Conservation (phyloP, 2,329 filamentous ascomycete genomes). For the Alternaria infectoria region DNA sequence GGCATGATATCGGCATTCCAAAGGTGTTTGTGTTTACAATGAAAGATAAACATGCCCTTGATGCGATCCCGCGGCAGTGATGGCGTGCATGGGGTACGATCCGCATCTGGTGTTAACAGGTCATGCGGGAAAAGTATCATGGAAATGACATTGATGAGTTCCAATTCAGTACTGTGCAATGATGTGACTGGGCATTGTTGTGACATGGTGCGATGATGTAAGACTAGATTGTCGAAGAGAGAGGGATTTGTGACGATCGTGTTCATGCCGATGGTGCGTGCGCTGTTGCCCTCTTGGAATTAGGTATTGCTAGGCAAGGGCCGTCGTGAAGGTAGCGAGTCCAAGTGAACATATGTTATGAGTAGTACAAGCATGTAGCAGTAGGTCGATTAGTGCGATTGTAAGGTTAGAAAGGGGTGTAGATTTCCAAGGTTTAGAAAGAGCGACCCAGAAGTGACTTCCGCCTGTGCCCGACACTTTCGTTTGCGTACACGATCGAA, state of each 20-base stretch:
- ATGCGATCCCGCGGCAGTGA: slow-evolving; percentile 43
- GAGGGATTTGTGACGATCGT: neutral
- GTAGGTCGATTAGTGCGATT: neutral
- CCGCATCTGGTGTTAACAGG: slow-evolving; percentile 44
- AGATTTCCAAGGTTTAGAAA: neutral
- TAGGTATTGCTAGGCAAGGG: neutral
- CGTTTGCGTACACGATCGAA: neutral
- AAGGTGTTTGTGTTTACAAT: slow-evolving; percentile 52
- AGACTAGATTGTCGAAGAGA: neutral
- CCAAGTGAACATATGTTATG: neutral
- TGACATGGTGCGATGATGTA: neutral
- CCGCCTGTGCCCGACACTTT: neutral
- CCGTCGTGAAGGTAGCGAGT: neutral
- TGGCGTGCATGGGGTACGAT: slow-evolving; percentile 43
- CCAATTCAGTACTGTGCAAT: slow-evolving; percentile 11
- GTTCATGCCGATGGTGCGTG: neutral
- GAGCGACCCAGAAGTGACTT: neutral
- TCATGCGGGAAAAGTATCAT: slow-evolving; percentile 45
- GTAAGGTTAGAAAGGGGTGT: neutral
- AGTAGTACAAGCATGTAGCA: neutral
- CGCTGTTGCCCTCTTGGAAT: neutral
- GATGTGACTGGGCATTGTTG: neutral
- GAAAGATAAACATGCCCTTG: slow-evolving; percentile 48
- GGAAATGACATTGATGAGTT: slow-evolving; percentile 46
- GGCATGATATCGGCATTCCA: slow-evolving; percentile 51